Evolutionary conservation across 305 asterid genomes (phyloP), one percentile per base, ranked within the genome.

Genomic region (Rubia balearica): DNA sequence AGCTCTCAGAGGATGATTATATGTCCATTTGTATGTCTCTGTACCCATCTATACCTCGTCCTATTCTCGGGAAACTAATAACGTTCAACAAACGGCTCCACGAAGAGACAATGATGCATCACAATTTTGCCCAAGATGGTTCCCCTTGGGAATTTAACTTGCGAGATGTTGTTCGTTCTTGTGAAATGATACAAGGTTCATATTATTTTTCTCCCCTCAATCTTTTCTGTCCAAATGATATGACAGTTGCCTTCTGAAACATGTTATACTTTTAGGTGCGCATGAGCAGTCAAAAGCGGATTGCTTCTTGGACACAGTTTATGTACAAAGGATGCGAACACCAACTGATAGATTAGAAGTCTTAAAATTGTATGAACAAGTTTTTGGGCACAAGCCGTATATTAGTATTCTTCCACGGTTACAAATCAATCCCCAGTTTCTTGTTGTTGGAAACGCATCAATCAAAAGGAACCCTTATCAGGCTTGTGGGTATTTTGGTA

Each of bases 101-200:
- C 76, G 87, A 84, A 73, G 97, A 95, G 59, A 91, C 87, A 16
- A 91, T 92, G 99, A 24, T 86, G 40, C 42, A 80, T 78, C 89
- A 81, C 77, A 91, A 84, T 62, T 95, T 95, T 71, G 98, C 87
- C 76, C 97, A 86, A 80, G 87, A 83, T 69, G 99, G 99, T 80
- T 91, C 97, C 77, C 99, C 99, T 40, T 95, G 99, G 99, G 99
- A 95, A 85, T 95, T 95, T 82, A 95, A 95, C 80, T 88, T 95
- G 64, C 95, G 99, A 9, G 99, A 95, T 77, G 95, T 95, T 79
- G 81, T 84, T 53, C 99, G 99, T 61, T 95, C 99, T 60, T 95
- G 99, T 69, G 87, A 91, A 82, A 86, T 94, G 77, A 94, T 94
- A 61, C 76, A 85, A 83, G 96, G 97, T 94, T 51, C 36, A 53